Base-by-base conservation (phyloP, 306 rosid species). In the Quercus dentata region DNA sequence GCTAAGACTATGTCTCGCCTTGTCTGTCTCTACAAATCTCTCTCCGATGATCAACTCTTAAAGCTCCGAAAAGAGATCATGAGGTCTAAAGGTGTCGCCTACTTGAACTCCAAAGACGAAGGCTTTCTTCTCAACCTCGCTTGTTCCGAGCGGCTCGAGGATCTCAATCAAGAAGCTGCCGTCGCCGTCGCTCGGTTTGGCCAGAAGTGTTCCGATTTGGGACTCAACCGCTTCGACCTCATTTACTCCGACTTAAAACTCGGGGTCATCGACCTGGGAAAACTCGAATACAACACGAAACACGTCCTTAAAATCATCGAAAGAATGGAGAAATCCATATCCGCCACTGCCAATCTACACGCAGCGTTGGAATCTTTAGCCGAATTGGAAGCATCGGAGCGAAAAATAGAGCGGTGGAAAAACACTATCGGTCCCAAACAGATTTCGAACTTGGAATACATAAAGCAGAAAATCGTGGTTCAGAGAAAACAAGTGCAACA, bases 1-100 rank as follows among this genome's bases (percentile, higher is more conserved):
- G 94, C 91, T 13, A 89, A 87, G 61, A 85, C 85, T 51, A 91
- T 92, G 94, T 81, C 94, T 5, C 87, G 90, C 56, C 86, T 91
- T 1, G 58, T 88, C 68, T 84, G 91, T 10, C 90, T 92, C 54
- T 79, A 91, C 83, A 79, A 83, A 0, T 91, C 97, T 52, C 86
- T 90, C 56, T 1, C 90, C 71, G 90, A 91, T 46, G 79, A n/a
- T 0, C 90, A 91, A 28, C 76, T 92, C 59, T 17, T 9, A 7
- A 64, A 35, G 10, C 96, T 92, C 15, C 73, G 77, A 12, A 80
- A 71, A 17, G 61, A 81, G 28, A 20, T 75, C 55, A 63, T 86
- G 15, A 58, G 15, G 7, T 91, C 97, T 30, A 73, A 74, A 56
- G 91, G 96, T 1, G 86, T 92, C 1, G 1, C 49, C 0, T 72